A percentile compares a stretch with the other conserved stretches of the same genome.
phyloP scores from a whole-genome alignment of 2,329 filamentous ascomycete genomes.

The Thelonectria olida region DNA sequence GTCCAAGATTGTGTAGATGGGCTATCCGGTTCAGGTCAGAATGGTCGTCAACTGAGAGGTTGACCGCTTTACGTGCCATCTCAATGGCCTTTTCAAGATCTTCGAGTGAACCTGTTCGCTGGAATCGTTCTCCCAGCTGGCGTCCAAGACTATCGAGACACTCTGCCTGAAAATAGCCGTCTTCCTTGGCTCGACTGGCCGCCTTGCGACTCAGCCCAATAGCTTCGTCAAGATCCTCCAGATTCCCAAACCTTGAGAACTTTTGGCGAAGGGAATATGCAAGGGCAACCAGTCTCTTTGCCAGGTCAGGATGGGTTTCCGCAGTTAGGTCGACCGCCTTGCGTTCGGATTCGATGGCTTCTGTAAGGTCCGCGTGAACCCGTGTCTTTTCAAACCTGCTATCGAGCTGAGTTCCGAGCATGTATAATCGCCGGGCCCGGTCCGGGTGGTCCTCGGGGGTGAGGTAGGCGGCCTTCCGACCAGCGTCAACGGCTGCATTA shows the following conservation, averaged over 20 bases:
- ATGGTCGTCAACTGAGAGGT: background rate
- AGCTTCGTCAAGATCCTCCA: background rate
- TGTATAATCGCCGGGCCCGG: background rate
- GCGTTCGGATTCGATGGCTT: background rate
- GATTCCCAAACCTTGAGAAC: background rate
- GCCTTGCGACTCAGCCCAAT: background rate
- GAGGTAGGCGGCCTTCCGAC: background rate
- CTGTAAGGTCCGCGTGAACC: background rate
- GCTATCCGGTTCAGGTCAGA: background rate
- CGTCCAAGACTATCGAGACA: background rate
- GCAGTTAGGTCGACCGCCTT: background rate
- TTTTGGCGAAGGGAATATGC: background rate
- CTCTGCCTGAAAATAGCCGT: background rate
- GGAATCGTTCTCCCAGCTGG: no score
- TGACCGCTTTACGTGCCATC: background rate
- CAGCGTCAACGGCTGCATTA: background rate
- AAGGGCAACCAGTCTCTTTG: background rate
- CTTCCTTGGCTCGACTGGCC: background rate
- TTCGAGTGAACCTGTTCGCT: no score
- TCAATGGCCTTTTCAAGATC: background rate
- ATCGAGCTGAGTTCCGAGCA: background rate
- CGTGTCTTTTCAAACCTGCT: no score
- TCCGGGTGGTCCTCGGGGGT: background rate
- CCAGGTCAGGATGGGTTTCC: background rate
- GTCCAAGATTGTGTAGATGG: background rate